A percentile compares a stretch with the other conserved stretches of the same genome.
Conservation (phyloP, 495 filamentous ascomycete species). For the Aspergillus egyptiacus region DNA sequence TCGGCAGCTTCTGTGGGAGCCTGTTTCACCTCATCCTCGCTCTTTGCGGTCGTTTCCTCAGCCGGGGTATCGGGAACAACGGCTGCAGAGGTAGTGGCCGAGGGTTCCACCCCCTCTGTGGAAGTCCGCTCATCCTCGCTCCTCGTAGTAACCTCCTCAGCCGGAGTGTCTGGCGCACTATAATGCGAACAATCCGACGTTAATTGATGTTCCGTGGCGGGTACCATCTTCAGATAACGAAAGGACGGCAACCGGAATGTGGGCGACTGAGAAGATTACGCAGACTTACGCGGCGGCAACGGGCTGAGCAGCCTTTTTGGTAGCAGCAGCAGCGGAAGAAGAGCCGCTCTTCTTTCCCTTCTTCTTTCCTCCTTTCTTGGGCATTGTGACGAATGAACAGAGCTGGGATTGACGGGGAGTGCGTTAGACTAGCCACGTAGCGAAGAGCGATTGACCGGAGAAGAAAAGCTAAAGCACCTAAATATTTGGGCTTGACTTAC, state of each 20-base stretch:
- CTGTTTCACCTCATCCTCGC: slow-evolving; percentile 26
- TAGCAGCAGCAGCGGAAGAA: slow-evolving; percentile 23
- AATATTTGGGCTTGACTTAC: slow-evolving; percentile 17
- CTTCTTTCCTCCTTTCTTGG: slow-evolving; percentile 44
- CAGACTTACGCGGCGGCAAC: slow-evolving; percentile 43
- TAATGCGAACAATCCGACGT: not conserved
- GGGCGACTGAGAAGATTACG: not conserved
- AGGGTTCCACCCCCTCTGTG: slow-evolving; percentile 21
- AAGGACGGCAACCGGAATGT: not conserved
- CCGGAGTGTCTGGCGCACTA: slow-evolving; percentile 32
- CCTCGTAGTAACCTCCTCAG: slow-evolving; percentile 37
- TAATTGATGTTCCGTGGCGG: not conserved
- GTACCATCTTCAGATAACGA: slow-evolving; percentile 3
- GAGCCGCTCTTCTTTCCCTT: slow-evolving; percentile 33
- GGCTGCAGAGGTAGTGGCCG: slow-evolving; percentile 21
- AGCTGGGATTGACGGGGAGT: not conserved
- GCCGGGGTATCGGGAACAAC: slow-evolving; percentile 29
- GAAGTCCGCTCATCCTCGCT: slow-evolving; percentile 27
- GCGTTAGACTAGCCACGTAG: slow-evolving; percentile 13
- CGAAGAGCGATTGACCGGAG: not conserved
- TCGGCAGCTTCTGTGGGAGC: slow-evolving; percentile 22
- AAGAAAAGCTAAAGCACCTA: not conserved
- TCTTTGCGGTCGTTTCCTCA: slow-evolving; percentile 37
- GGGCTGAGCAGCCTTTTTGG: slow-evolving; percentile 29
- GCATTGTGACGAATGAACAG: slow-evolving; percentile 25